Conservation (phyloP, 441 rosid genomes). For the Eruca vesicaria region DNA sequence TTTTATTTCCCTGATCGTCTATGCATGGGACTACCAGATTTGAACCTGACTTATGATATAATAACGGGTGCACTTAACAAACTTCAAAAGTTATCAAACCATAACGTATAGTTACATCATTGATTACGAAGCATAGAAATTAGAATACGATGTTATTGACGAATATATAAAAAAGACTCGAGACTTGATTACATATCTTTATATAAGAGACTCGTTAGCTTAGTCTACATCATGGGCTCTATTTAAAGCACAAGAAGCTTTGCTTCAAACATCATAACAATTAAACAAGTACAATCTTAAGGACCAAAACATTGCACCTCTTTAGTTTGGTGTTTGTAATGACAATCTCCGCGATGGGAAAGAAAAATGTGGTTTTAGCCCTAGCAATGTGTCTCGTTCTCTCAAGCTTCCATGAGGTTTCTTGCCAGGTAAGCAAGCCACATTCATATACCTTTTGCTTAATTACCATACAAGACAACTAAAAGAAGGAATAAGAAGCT, state of each 20-base stretch:
- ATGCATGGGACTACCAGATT: too few relatives aligned
- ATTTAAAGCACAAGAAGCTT: conserved; percentile 5
- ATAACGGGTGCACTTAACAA: not conserved
- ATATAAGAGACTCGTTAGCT: not conserved
- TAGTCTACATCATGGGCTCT: not conserved
- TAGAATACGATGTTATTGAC: not conserved
- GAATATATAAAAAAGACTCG: not conserved
- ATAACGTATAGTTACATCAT: not conserved
- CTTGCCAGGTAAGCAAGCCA: conserved; percentile 15
- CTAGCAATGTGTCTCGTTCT: conserved; percentile 12
- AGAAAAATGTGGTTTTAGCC: not conserved
- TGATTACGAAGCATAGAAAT: not conserved
- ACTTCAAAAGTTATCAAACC: too few relatives aligned
- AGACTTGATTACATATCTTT: not conserved
- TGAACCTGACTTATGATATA: not conserved
- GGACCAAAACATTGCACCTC: not conserved
- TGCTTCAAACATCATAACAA: not conserved
- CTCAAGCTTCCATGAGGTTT: conserved; percentile 19
- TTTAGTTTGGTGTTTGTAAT: not conserved
- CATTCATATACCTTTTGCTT: not conserved
- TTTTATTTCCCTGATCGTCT: not conserved
- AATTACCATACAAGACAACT: not conserved
- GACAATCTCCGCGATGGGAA: conserved; percentile 7
- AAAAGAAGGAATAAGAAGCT: not conserved
- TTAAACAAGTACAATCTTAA: not conserved